These are phyloP conservation scores for Cydonia oblonga DNA, from an alignment of 331 rosid genomes.

Conservation along the genomic window DNA sequence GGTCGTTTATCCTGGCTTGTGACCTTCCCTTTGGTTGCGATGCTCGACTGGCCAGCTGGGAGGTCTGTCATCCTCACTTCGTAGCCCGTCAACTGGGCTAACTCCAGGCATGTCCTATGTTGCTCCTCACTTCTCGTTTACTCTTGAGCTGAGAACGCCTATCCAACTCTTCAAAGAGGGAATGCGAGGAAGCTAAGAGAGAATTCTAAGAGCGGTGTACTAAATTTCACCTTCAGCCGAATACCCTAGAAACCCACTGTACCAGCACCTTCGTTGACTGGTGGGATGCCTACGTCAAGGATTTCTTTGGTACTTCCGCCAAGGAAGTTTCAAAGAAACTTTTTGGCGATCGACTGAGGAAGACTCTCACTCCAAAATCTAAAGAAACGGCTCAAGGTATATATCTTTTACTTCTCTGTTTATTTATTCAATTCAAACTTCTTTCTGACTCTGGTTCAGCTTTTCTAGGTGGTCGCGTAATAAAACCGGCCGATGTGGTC, in stretches of 20 bases:
- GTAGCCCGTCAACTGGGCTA: too few relatives aligned
- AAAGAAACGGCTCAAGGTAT: too few relatives aligned
- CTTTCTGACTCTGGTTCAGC: fast-evolving
- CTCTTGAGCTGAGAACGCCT: fast-evolving
- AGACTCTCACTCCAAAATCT: fast-evolving
- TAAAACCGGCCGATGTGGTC: too few relatives aligned
- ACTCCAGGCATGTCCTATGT: fast-evolving
- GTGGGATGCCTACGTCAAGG: too few relatives aligned
- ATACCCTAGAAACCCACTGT: fast-evolving
- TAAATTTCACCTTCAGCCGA: fast-evolving
- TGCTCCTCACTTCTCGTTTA: fast-evolving
- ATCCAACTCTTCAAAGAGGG: fast-evolving
- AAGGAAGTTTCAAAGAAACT: too few relatives aligned
- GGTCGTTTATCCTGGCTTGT: fast-evolving
- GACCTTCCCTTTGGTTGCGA: fast-evolving
- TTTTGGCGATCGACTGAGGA: fast-evolving
- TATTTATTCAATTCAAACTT: too few relatives aligned
- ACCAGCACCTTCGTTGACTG: fast-evolving
- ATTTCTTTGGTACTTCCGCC: fast-evolving
- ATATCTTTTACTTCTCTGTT: too few relatives aligned
- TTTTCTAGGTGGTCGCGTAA: fast-evolving
- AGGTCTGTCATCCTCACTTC: too few relatives aligned
- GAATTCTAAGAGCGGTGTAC: fast-evolving
- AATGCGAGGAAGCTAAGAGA: fast-evolving
- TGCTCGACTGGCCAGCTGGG: too few relatives aligned